These are phyloP conservation scores for Trichoderma atroviride DNA, from an alignment of 2,329 filamentous ascomycete genomes.

Conservation along the genomic window DNA sequence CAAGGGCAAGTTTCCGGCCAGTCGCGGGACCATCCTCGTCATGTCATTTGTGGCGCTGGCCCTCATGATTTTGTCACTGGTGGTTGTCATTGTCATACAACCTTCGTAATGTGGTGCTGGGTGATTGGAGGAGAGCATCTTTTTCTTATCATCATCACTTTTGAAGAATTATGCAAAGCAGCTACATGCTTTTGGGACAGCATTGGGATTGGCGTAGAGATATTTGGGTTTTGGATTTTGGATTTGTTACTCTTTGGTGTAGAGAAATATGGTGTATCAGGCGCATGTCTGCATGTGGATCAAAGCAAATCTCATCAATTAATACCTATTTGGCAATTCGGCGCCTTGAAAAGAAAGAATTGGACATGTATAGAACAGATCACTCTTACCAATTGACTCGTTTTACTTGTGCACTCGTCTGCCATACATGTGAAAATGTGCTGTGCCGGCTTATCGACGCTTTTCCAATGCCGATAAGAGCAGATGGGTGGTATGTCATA, in stretches of 20 bases:
- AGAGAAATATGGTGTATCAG: not conserved
- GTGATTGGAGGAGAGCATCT: not conserved
- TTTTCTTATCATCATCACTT: not conserved
- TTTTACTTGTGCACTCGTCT: not conserved
- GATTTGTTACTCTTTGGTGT: not conserved
- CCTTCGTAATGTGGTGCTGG: conserved; percentile 29
- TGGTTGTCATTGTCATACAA: conserved; percentile 62
- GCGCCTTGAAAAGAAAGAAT: not conserved
- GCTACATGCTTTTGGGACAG: not conserved
- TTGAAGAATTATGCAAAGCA: not conserved
- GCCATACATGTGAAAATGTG: not conserved
- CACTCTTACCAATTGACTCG: not conserved
- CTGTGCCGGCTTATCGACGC: conserved; percentile 6
- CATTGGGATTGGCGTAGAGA: not conserved
- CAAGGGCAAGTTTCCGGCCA: conserved; percentile 77
- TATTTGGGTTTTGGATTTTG: not conserved
- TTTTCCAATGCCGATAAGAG: not conserved
- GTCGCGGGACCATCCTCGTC: conserved; percentile 72
- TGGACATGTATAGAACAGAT: not conserved
- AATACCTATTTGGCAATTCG: not conserved
- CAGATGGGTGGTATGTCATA: not conserved
- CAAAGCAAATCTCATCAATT: not conserved
- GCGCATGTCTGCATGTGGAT: not conserved
- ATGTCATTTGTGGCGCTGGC: conserved; percentile 67
- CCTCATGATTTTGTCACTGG: conserved; percentile 62